Conservation (phyloP, 2,329 filamentous ascomycete species). For the Botrytis galanthina region DNA sequence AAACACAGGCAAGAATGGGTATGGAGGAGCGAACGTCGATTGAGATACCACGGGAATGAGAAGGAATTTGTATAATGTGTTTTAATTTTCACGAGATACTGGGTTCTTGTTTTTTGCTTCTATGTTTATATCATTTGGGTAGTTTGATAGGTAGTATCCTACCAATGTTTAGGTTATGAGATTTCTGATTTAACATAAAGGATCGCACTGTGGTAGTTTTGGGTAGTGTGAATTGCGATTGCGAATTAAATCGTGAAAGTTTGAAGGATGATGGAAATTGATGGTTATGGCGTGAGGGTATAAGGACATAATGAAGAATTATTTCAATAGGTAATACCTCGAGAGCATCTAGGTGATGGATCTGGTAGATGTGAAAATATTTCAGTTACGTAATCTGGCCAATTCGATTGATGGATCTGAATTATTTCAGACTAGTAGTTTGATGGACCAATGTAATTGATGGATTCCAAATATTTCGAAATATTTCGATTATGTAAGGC, state of each 20-base stretch:
- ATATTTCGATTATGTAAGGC: no score
- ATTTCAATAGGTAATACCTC: no score
- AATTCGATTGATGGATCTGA: not conserved
- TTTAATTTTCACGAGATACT: not conserved
- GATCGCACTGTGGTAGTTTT: not conserved
- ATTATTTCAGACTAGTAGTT: no score
- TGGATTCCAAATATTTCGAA: no score
- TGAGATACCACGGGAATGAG: not conserved
- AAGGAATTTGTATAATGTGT: not conserved
- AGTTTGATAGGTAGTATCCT: not conserved
- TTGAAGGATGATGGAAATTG: not conserved
- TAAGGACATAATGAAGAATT: not conserved
- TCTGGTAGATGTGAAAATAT: not conserved
- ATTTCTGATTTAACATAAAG: not conserved
- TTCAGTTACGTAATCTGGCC: not conserved
- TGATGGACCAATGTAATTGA: no score
- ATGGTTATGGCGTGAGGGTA: not conserved
- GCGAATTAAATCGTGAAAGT: not conserved
- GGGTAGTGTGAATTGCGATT: not conserved
- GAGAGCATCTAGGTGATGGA: no score
- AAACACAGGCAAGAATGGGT: not conserved
- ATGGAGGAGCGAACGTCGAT: not conserved
- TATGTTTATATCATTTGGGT: not conserved
- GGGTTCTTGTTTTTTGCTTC: not conserved
- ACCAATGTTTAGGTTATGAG: not conserved